phyloP scores from a whole-genome alignment of 148 eudicot species.

The Rhododendron mucronatum region DNA sequence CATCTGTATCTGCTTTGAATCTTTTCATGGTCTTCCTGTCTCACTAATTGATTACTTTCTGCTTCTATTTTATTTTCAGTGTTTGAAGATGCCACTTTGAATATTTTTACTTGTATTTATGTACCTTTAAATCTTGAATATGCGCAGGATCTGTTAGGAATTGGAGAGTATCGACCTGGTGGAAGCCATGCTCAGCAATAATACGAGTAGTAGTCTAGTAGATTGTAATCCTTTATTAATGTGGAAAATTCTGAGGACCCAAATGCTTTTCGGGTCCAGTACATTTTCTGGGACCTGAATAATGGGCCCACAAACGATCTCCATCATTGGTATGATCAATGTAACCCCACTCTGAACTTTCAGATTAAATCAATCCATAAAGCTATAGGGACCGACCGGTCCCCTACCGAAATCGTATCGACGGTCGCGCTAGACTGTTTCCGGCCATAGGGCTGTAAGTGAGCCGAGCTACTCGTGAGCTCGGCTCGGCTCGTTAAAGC shows the following conservation, averaged over 20 bases:
- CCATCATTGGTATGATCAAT: background rate
- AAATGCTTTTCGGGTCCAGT: background rate
- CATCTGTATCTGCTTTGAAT: background rate
- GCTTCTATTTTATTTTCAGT: background rate
- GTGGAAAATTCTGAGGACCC: background rate
- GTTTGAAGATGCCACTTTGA: background rate
- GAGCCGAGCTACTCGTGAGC: too few relatives aligned
- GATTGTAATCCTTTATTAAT: background rate
- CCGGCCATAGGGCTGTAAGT: too few relatives aligned
- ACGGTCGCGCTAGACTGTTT: too few relatives aligned
- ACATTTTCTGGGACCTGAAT: background rate
- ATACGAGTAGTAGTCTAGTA: background rate
- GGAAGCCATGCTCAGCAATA: constrained; percentile 30
- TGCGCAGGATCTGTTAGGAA: constrained; percentile 74
- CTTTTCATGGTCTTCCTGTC: background rate
- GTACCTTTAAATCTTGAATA: background rate
- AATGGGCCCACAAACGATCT: background rate
- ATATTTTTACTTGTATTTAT: background rate
- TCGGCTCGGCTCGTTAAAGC: too few relatives aligned
- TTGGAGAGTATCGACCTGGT: constrained; percentile 64
- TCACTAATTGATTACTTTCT: background rate
- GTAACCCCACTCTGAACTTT: background rate
- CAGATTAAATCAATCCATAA: background rate
- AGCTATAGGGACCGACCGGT: too few relatives aligned
- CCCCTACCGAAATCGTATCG: too few relatives aligned